phyloP scores from a whole-genome alignment of 2,329 filamentous ascomycete genomes.

The Fusarium subglutinans region DNA sequence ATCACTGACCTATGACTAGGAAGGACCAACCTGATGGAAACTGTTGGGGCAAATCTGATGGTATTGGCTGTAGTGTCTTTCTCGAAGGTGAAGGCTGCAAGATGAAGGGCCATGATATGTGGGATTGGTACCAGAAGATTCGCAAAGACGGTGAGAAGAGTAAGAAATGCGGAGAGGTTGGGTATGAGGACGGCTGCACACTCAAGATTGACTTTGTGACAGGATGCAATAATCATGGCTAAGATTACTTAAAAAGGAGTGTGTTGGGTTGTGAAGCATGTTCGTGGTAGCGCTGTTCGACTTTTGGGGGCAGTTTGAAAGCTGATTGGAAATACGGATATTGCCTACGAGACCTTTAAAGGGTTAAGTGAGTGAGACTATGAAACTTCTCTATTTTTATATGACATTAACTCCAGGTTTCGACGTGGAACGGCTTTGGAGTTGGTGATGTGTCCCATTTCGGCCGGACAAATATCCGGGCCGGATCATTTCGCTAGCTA shows the following conservation, averaged over 20 bases:
- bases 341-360: background rate
- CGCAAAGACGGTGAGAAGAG: background rate
- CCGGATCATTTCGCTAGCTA: accelerated
- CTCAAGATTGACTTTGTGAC: background rate
- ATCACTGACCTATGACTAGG: background rate
- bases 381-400: accelerated
- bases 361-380: accelerated
- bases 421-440: too few species aligned
- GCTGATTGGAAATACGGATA: accelerated
- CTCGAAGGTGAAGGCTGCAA: background rate
- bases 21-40: background rate
- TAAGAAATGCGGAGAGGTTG: background rate
- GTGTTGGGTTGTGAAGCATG: background rate
- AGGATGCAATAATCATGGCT: background rate
- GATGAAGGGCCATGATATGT: background rate
- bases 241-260: too few species aligned
- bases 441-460: background rate
- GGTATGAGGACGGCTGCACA: accelerated
- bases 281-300: background rate
- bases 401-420: too few species aligned
- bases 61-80: background rate
- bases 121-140: background rate
- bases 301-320: too few species aligned
- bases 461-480: background rate
- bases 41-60: background rate